phyloP scores from a whole-genome alignment of 495 filamentous ascomycete species.

The Daldinia vernicosa region DNA sequence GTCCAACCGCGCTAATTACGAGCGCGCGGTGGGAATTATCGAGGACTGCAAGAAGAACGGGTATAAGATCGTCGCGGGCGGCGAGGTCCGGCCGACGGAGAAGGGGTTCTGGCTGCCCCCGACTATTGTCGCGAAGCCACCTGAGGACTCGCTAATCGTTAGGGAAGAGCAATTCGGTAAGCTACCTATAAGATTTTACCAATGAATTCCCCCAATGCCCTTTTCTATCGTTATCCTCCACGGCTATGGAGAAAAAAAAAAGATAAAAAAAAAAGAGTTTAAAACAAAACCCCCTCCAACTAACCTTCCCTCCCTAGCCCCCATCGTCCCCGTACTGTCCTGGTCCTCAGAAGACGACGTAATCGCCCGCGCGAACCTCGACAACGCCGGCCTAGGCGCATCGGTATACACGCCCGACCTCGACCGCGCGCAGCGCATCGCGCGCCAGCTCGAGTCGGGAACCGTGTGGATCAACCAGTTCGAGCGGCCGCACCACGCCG shows the following conservation, averaged over 20 bases:
- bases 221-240: neutral
- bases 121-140: constrained; percentile 60
- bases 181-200: neutral
- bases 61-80: constrained; percentile 55
- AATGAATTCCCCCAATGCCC: neutral
- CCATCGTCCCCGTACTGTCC: constrained; percentile 64
- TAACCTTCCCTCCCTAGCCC: constrained; percentile 43
- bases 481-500: constrained; percentile 60
- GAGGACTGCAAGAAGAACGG: constrained; percentile 55
- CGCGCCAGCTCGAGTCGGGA: constrained; percentile 61
- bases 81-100: constrained; percentile 39
- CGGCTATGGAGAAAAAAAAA: too few species aligned
- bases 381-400: constrained; percentile 65
- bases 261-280: too few species aligned
- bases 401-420: constrained; percentile 66
- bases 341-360: constrained; percentile 69
- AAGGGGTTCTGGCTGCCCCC: constrained; percentile 60
- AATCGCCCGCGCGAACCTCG: constrained; percentile 63
- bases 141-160: constrained; percentile 54
- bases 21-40: constrained; percentile 60
- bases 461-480: constrained; percentile 67
- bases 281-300: too few species aligned
- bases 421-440: constrained; percentile 59
- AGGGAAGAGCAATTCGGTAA: constrained; percentile 62
- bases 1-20: constrained; percentile 68